Evolutionary conservation across 495 filamentous ascomycete species (phyloP).

Genomic region (Podospora conica): DNA sequence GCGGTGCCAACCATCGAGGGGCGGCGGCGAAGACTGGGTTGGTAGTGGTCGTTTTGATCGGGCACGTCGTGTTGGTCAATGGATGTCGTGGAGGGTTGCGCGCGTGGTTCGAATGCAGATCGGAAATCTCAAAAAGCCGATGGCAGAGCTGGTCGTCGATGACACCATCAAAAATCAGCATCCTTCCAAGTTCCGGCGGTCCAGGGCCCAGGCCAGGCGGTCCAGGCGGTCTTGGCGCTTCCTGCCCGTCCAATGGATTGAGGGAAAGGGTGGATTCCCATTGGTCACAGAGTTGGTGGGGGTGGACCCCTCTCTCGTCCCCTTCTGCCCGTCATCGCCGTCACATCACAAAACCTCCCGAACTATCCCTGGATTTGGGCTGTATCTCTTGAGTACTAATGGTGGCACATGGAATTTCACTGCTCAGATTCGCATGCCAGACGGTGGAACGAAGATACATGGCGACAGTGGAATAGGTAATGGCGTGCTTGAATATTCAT

Average conservation of each 20-base stretch:
- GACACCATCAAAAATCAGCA: background rate
- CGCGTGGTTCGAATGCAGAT: background rate
- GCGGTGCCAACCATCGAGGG: slow-evolving; percentile 33
- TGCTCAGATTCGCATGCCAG: background rate
- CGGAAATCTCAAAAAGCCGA: background rate
- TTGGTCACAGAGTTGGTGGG: background rate
- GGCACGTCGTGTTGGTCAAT: background rate
- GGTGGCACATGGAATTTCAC: background rate
- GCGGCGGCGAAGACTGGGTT: background rate
- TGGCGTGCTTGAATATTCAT: no score
- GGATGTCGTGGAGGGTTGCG: background rate
- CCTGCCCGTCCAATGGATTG: background rate
- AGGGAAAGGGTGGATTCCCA: background rate
- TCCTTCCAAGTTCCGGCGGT: no score
- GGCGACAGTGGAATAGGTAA: no score
- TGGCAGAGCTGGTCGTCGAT: background rate
- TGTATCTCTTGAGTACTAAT: background rate
- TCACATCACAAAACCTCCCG: no score
- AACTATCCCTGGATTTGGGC: background rate
- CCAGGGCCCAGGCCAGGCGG: no score
- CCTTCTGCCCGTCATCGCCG: background rate
- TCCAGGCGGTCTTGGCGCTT: background rate
- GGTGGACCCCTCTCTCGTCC: no score
- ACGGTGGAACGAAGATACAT: no score
- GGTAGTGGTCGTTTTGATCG: background rate